A percentile compares a stretch with the other conserved stretches of the same genome.
Conservation (phyloP, 1,284 basidiomycete genomes). For the Malassezia dermatis region DNA sequence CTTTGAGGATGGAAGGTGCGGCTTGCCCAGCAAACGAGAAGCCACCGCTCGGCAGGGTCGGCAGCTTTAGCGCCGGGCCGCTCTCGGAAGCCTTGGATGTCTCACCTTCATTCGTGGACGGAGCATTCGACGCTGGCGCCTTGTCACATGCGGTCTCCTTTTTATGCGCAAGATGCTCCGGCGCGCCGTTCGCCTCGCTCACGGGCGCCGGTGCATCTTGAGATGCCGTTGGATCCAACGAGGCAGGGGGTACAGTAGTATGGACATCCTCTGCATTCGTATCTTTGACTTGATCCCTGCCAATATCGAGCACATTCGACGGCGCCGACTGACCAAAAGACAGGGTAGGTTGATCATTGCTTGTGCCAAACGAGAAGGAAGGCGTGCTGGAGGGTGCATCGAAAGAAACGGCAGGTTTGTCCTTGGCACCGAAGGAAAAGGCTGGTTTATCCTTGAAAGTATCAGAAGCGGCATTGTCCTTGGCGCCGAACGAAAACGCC, state of each 20-base stretch:
- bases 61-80: background rate
- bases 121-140: background rate
- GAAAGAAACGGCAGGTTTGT: background rate
- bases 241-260: background rate
- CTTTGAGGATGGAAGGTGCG: background rate
- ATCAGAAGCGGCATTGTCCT: no score
- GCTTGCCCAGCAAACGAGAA: constrained; percentile 14
- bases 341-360: background rate
- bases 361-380: background rate
- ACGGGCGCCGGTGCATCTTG: background rate
- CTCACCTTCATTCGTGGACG: background rate
- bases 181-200: background rate
- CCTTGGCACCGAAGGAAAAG: background rate
- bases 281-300: background rate
- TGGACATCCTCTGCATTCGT: background rate
- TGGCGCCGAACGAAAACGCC: background rate
- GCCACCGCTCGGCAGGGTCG: constrained; percentile 2
- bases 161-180: background rate
- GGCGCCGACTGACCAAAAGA: background rate
- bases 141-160: background rate
- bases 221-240: background rate
- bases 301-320: background rate
- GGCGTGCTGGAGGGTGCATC: background rate
- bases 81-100: background rate
- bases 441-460: background rate